phyloP scores from a whole-genome alignment of 768 basidiomycete genomes.

The Tricholoma terreum region DNA sequence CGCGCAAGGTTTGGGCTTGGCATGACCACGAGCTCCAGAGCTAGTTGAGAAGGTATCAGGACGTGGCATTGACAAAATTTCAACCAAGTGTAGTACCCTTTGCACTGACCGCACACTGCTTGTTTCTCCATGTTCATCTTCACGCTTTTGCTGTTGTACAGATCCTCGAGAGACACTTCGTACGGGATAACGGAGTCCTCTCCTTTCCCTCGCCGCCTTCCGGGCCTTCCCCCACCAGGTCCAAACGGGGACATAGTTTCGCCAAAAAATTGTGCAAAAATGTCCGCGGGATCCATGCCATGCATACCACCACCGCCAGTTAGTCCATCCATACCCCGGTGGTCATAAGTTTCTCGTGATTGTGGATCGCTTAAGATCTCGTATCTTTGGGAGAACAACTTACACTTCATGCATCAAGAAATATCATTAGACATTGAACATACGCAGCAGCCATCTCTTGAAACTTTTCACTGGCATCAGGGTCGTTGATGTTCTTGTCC shows the following conservation, averaged over 20 bases:
- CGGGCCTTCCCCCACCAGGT: slow-evolving; percentile 50
- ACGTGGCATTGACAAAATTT: slow-evolving; percentile 13
- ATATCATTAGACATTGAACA: slow-evolving; percentile 26
- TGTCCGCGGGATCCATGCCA: slow-evolving; percentile 59
- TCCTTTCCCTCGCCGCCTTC: slow-evolving; percentile 51
- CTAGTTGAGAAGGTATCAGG: slow-evolving; percentile 34
- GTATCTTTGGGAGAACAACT: slow-evolving; percentile 47
- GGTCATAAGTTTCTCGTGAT: slow-evolving; percentile 69
- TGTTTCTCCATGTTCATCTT: slow-evolving; percentile 90
- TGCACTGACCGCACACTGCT: slow-evolving; percentile 72
- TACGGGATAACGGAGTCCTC: slow-evolving; percentile 70
- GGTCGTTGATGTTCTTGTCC: slow-evolving; percentile 94
- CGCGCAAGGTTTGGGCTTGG: slow-evolving; percentile 81
- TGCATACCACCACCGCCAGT: slow-evolving; percentile 43
- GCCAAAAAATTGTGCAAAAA: slow-evolving; percentile 75
- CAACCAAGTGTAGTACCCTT: slow-evolving; percentile 49
- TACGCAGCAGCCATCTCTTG: slow-evolving; percentile 90
- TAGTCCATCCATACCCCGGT: slow-evolving; percentile 67
- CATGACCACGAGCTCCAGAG: slow-evolving; percentile 75
- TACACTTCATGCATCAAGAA: slow-evolving; percentile 1
- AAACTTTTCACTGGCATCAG: slow-evolving; percentile 76
- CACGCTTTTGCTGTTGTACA: slow-evolving; percentile 88
- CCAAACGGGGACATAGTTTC: slow-evolving; percentile 59
- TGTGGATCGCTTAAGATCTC: slow-evolving; percentile 76
- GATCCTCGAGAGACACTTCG: slow-evolving; percentile 86